phyloP scores from a whole-genome alignment of 2,329 filamentous ascomycete genomes.

The Stagonosporopsis rhizophila region DNA sequence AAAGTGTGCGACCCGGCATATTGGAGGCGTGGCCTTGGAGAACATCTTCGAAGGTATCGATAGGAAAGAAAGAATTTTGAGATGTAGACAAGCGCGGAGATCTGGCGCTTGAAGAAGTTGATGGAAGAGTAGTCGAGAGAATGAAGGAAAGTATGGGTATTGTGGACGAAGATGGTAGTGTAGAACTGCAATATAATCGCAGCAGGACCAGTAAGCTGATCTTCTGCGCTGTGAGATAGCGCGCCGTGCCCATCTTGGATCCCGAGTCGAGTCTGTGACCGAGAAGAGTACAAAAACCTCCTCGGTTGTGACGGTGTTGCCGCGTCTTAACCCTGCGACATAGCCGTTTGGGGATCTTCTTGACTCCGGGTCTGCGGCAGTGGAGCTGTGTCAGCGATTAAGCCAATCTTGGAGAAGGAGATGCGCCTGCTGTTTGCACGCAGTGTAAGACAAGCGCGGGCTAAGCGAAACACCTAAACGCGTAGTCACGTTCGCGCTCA shows the following conservation, averaged over 20 bases:
- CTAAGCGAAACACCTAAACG: conserved; percentile 28
- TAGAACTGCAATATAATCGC: conserved; percentile 78
- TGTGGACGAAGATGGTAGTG: conserved; percentile 72
- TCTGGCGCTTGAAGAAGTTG: conserved; percentile 31
- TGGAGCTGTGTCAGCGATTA: neutral
- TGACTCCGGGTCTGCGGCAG: neutral
- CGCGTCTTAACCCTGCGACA: neutral
- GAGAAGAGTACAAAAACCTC: neutral
- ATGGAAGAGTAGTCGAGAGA: conserved; percentile 68
- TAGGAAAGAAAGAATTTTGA: conserved; percentile 47
- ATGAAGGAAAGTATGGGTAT: conserved; percentile 81
- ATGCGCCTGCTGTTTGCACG: conserved; percentile 19
- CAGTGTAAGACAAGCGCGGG: conserved; percentile 21
- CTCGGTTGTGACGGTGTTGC: neutral
- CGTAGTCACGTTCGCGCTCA: conserved; percentile 27
- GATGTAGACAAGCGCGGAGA: conserved; percentile 25
- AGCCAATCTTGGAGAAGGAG: neutral
- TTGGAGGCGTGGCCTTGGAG: conserved; percentile 56
- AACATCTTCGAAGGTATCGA: conserved; percentile 56
- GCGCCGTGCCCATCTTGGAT: conserved; percentile 65
- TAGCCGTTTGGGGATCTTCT: neutral
- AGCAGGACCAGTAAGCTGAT: conserved; percentile 82
- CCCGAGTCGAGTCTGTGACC: neutral
- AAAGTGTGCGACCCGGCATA: conserved; percentile 80
- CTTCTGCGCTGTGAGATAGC: conserved; percentile 88